Evolutionary conservation across 768 basidiomycete genomes (phyloP), one percentile per base, ranked within the genome.

Genomic region (Mycena chlorophos): DNA sequence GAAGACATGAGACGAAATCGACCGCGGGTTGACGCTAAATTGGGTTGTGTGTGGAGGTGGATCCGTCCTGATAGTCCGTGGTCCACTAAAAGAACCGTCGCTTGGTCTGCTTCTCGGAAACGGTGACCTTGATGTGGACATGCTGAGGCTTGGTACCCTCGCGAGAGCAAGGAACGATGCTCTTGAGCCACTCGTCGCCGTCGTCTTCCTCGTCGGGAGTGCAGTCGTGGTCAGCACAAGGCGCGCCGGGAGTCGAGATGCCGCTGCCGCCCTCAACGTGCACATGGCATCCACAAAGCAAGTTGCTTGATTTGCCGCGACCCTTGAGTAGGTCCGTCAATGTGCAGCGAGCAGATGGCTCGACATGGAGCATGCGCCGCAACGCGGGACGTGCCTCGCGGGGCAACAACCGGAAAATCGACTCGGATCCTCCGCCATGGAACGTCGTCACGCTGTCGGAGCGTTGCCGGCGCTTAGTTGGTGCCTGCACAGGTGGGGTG

Each of bases 371-470:
- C 97, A 99, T 99, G 51, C 94, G 84, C 55, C 93, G 89, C 56
- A 99, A 80, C 14, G 90, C 92, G 5, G 87, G 81, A 37, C 97
- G 84, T 14, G 93, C 86, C 73, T 99, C 96, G 51, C 97, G 87
- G 2, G 97, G 97, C 22, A 99, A 80, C 10, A 98, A 79, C 19
- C 96, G 86, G 79, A 99, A 98, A 66, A 99, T 97, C 6, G 93
- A 94, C 69, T 98, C 96, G 25, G 92, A 86, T 19, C 90, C 88
- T 52, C 81, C 81, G 22, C 81, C 84, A 49, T 83, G 82, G 78
- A 83, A 89, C 1, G 91, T 92, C 39, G 81, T 72, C 49, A 85
- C 80, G 61, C 75, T 78, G 58, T 77, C 78, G 23, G 73, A 73
- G 57, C 82, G 79, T 56, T 74, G 73, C 16, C 77, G 75, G 20